Evolutionary conservation across 2,329 filamentous ascomycete species (phyloP), one percentile per base, ranked within the genome.

Genomic region (Ophiocordyceps australis): DNA sequence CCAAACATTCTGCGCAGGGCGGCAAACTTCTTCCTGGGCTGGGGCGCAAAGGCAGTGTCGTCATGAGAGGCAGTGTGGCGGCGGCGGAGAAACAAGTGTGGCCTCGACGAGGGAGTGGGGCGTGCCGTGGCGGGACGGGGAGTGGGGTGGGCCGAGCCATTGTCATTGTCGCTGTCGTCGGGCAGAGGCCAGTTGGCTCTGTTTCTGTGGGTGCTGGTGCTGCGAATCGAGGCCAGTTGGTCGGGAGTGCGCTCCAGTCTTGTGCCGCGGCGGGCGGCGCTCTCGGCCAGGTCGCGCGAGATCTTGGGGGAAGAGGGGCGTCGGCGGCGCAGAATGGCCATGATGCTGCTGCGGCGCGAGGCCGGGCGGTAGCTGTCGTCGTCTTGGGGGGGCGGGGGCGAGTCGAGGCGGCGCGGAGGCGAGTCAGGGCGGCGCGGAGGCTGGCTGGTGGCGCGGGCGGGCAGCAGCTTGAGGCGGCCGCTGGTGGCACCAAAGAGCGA

Each of bases 261-360:
- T 0, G 68, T 74, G 34, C 78, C 73, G 26, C 62, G 57, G 8
- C 72, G 55, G 2, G 71, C 69, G 3, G 63, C 62, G 34, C 62
- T 73, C 35, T 75, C 71, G 9, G 47, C 41, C 8, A 52, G 39
- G 14, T 62, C 61, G 20, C 69, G 67, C 17, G 62, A 55, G 13
- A 74, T 61, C 38, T 61, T 66, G 24, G 56, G 50, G 29, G 51
- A 40, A 15, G 52, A 38, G 32, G 65, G 58, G 22, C 50, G 55
- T 43, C 71, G 77, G 28, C 76, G 70, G 20, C 71, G 65, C n/a
- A 82, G 48, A 5, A 66, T 66, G 3, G 58, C 59, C 47, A 71
- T 59, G 31, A 74, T 49, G 32, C 64, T 67, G 29, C 50, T 59
- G 24, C 57, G 52, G 17, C 55, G 50, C 7, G 28, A 20, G 3